phyloP scores from a whole-genome alignment of 257 asterid genomes.

The Anisodus tanguticus region DNA sequence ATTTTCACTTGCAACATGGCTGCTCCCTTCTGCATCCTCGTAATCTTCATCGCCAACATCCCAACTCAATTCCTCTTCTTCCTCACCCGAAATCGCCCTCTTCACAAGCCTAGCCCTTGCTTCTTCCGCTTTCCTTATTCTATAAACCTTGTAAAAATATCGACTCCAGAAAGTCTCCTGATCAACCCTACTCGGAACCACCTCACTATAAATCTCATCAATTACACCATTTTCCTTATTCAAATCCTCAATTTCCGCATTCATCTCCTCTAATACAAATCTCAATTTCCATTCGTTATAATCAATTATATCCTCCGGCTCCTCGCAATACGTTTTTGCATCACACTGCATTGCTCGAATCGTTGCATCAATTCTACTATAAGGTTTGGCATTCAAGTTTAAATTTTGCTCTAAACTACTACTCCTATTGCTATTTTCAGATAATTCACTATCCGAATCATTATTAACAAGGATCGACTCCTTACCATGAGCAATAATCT shows the following conservation, averaged over 20 bases:
- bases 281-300: conserved; percentile 70
- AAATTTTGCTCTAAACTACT: conserved; percentile 38
- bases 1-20: conserved; percentile 29
- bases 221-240: conserved; percentile 53
- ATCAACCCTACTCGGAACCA: conserved; percentile 65
- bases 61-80: conserved; percentile 82
- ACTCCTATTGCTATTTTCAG: conserved; percentile 35
- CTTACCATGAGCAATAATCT: conserved; percentile 59
- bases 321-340: conserved; percentile 67
- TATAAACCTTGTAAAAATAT: conserved; percentile 73
- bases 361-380: conserved; percentile 71
- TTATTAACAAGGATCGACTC: conserved; percentile 56
- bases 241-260: conserved; percentile 59
- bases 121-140: conserved; percentile 67
- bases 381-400: conserved; percentile 52
- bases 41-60: conserved; percentile 71
- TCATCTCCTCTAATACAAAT: conserved; percentile 58
- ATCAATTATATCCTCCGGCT: conserved; percentile 55
- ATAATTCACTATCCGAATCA: conserved; percentile 40
- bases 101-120: conserved; percentile 63
- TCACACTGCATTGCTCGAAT: conserved; percentile 66
- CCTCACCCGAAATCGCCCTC: conserved; percentile 65
- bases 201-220: conserved; percentile 62
- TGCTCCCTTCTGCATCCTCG: conserved; percentile 30
- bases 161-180: conserved; percentile 77